Evolutionary conservation across 2,329 filamentous ascomycete species (phyloP).

Genomic region (Pestalotiopsis fici): DNA sequence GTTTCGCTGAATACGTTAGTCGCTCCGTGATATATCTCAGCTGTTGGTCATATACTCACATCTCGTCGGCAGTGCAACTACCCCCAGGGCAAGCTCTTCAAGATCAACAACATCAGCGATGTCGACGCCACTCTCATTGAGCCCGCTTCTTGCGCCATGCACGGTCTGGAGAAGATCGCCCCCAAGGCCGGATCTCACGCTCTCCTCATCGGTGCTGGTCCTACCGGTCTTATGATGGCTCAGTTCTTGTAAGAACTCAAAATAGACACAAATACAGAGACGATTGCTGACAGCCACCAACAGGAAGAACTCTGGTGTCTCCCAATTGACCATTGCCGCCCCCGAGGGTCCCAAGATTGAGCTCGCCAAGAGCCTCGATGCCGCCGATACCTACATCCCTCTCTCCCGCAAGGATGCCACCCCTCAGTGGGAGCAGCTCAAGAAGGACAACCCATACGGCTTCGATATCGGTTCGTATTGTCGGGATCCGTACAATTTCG

Average conservation of each 20-base stretch:
- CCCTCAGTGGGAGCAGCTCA: slow-evolving; percentile 63
- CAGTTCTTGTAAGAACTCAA: slow-evolving; percentile 26
- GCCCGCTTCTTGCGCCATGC: slow-evolving; percentile 70
- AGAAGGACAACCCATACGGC: slow-evolving; percentile 67
- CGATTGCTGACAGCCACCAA: not conserved
- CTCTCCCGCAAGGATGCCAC: slow-evolving; percentile 55
- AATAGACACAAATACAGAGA: slow-evolving; percentile 2
- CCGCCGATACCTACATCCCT: slow-evolving; percentile 55
- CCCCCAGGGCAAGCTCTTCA: slow-evolving; percentile 59
- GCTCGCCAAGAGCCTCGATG: slow-evolving; percentile 59
- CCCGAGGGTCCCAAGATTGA: slow-evolving; percentile 72
- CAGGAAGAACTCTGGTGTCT: slow-evolving; percentile 59
- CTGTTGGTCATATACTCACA: not conserved
- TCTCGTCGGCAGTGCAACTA: slow-evolving; percentile 38
- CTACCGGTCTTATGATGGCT: slow-evolving; percentile 59
- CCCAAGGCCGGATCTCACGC: slow-evolving; percentile 66
- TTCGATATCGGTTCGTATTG: slow-evolving; percentile 62
- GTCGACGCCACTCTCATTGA: slow-evolving; percentile 72
- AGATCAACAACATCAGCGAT: slow-evolving; percentile 65
- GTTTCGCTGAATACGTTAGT: slow-evolving; percentile 67
- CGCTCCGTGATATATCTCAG: not conserved
- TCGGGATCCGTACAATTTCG: not conserved
- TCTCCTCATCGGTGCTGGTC: slow-evolving; percentile 67
- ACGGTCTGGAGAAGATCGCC: slow-evolving; percentile 69
- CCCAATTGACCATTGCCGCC: slow-evolving; percentile 69